These are phyloP conservation scores for Alternaria gansuensis DNA, from an alignment of 2,329 filamentous ascomycete genomes.

Conservation along the genomic window DNA sequence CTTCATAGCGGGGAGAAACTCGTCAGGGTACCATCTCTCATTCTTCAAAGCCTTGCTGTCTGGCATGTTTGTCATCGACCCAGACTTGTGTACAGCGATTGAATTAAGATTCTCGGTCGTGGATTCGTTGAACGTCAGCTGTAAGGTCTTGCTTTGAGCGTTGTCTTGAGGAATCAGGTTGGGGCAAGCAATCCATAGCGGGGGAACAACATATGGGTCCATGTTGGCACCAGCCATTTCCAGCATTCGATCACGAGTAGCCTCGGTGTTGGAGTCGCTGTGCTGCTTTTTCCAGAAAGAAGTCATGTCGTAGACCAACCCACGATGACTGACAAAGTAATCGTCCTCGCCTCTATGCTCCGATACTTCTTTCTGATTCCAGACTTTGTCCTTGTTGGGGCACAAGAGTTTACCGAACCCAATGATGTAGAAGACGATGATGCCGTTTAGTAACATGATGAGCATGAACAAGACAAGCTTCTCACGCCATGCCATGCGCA, in stretches of 20 bases:
- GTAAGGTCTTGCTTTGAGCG: slow-evolving; percentile 58
- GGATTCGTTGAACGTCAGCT: slow-evolving; percentile 68
- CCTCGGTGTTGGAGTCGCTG: slow-evolving; percentile 74
- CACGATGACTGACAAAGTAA: slow-evolving; percentile 87
- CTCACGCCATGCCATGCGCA: slow-evolving; percentile 96
- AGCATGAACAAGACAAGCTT: slow-evolving; percentile 84
- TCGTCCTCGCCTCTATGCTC: slow-evolving; percentile 76
- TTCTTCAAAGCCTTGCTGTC: slow-evolving; percentile 65
- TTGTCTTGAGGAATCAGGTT: slow-evolving; percentile 68
- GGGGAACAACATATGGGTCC: slow-evolving; percentile 85
- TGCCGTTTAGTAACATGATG: slow-evolving; percentile 81
- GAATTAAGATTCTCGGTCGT: slow-evolving; percentile 61
- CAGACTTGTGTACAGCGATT: slow-evolving; percentile 74
- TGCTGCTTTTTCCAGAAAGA: slow-evolving; percentile 89
- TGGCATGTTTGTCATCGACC: slow-evolving; percentile 65
- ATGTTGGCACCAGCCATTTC: slow-evolving; percentile 80
- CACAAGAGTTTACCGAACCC: slow-evolving; percentile 85
- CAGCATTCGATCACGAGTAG: slow-evolving; percentile 71
- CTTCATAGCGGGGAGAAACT: slow-evolving; percentile 80
- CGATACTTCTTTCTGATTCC: slow-evolving; percentile 74
- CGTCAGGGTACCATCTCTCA: slow-evolving; percentile 77
- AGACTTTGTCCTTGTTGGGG: slow-evolving; percentile 90
- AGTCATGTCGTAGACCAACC: slow-evolving; percentile 89
- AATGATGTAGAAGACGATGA: slow-evolving; percentile 92
- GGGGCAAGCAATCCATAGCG: slow-evolving; percentile 76